These are phyloP conservation scores for Vickermania ingenoplastis DNA, from an alignment of 208 protist genomes.

Conservation along the genomic window DNA sequence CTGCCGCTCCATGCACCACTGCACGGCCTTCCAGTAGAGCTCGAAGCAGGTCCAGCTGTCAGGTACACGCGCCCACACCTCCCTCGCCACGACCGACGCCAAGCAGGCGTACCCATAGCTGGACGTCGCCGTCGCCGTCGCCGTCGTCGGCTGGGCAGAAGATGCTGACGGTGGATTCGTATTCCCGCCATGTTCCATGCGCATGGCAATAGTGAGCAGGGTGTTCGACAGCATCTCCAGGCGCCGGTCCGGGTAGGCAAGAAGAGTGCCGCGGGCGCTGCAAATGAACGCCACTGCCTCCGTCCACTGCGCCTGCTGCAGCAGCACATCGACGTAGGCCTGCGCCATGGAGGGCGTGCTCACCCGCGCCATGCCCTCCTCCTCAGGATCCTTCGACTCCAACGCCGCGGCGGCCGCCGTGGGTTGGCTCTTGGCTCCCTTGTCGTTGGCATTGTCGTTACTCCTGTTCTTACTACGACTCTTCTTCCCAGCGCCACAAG, in stretches of 20 bases:
- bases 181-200: too few relatives aligned
- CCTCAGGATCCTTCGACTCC: too few relatives aligned
- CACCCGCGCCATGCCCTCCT: conserved; percentile 32
- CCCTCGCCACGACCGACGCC: conserved; percentile 48
- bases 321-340: conserved; percentile 71
- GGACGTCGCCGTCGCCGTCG: not conserved
- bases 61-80: conserved; percentile 41
- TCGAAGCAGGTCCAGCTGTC: conserved; percentile 78
- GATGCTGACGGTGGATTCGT: too few relatives aligned
- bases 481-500: not conserved
- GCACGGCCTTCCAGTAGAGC: conserved; percentile 39
- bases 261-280: conserved; percentile 34
- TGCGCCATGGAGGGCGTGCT: conserved; percentile 38
- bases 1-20: not conserved
- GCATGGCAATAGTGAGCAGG: conserved; percentile 12
- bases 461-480: not conserved
- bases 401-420: not conserved
- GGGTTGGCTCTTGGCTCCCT: not conserved
- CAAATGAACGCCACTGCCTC: conserved; percentile 57
- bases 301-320: conserved; percentile 46
- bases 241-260: conserved; percentile 65
- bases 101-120: conserved; percentile 26
- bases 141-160: not conserved
- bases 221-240: conserved; percentile 50
- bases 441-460: not conserved